These are phyloP conservation scores for Phytophthora cajani DNA, from an alignment of 352 stramenopile species.

Conservation along the genomic window DNA sequence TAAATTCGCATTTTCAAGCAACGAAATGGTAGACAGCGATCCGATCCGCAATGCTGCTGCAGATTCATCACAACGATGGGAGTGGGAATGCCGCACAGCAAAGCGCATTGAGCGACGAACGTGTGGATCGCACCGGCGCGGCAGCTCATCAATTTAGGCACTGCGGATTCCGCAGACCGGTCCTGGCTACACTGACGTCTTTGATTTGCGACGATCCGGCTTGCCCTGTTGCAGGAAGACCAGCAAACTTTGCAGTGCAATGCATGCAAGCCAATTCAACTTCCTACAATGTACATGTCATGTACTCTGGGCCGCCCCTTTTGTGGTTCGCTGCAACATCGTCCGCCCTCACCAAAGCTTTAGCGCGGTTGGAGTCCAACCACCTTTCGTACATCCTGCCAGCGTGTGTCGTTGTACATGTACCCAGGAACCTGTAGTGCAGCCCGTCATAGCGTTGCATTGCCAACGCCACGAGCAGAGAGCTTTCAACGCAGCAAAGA, in stretches of 20 bases:
- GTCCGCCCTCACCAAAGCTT: conserved; percentile 19
- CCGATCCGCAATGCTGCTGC: background rate
- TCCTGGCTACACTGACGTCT: conserved; percentile 23
- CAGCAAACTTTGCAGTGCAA: background rate
- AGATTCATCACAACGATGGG: conserved; percentile 17
- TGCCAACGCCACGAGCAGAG: background rate
- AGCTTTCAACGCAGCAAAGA: conserved; percentile 3
- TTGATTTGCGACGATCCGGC: conserved; percentile 32
- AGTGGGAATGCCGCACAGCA: background rate
- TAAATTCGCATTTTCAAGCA: background rate
- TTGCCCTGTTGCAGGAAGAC: conserved; percentile 10
- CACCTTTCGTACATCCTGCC: background rate
- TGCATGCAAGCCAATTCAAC: background rate
- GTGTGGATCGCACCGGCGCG: background rate
- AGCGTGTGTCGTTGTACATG: too few relatives aligned
- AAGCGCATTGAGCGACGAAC: conserved; percentile 3
- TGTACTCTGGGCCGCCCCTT: conserved; percentile 13
- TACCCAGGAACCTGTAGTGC: too few relatives aligned
- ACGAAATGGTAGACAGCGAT: background rate
- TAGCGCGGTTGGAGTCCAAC: background rate
- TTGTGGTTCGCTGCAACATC: conserved; percentile 23
- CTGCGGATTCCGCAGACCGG: background rate
- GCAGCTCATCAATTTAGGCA: conserved; percentile 1
- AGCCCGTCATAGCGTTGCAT: background rate
- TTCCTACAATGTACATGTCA: too few relatives aligned